Percentiles rank a stretch among this genome's conserved stretches.
phyloP scores from a whole-genome alignment of 139 green algal species.

The Trebouxia sp. region DNA sequence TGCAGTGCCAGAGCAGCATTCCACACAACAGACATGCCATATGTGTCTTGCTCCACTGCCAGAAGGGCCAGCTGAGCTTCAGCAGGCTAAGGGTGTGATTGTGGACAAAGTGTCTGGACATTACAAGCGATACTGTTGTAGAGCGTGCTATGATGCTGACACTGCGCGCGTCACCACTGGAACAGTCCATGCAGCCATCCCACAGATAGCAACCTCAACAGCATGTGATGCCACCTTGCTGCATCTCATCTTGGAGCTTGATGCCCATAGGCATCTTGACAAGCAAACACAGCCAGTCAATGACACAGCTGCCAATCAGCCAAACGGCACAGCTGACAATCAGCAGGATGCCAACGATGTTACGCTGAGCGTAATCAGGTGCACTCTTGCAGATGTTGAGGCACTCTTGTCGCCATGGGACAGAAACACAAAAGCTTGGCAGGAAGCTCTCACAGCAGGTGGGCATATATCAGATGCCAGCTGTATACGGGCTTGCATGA shows the following conservation, averaged over 20 bases:
- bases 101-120: neutral
- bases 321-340: neutral
- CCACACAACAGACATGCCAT: neutral
- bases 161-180: neutral
- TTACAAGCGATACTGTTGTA: constrained; percentile 8
- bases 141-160: neutral
- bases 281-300: neutral
- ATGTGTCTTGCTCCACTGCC: constrained; percentile 18
- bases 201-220: neutral
- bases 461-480: neutral
- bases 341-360: too few relatives aligned
- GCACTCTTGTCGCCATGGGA: neutral
- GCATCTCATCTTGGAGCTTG: constrained; percentile 25
- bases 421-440: neutral
- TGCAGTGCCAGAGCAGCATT: neutral
- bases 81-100: neutral
- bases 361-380: neutral
- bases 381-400: neutral
- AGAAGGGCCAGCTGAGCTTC: neutral
- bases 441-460: neutral
- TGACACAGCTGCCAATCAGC: neutral
- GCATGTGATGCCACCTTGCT: constrained; percentile 8
- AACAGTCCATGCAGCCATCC: neutral
- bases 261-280: constrained; percentile 14
- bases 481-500: neutral